Evolutionary conservation across 2,329 filamentous ascomycete genomes (phyloP).

Genomic region (Aureobasidium mangrovei): DNA sequence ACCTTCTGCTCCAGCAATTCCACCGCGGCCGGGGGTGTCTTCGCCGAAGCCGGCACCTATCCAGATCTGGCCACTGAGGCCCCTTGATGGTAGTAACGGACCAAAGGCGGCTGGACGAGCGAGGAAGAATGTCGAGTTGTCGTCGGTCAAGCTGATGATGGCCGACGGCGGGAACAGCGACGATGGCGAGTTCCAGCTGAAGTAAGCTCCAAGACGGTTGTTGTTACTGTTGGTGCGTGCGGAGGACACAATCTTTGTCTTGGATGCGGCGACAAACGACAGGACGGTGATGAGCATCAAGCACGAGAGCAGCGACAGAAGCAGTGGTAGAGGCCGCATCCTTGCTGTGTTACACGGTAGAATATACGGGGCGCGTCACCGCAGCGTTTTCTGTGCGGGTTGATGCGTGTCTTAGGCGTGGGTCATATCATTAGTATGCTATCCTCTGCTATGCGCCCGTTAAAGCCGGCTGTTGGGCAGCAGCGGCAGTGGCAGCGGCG

Average conservation of each 20-base stretch:
- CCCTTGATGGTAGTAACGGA: conserved; percentile 62
- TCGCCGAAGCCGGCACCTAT: conserved; percentile 87
- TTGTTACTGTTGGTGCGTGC: conserved; percentile 18
- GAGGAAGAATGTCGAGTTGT: conserved; percentile 95
- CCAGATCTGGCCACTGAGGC: conserved; percentile 85
- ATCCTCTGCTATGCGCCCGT: conserved; percentile 10
- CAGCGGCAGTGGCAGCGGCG: neutral
- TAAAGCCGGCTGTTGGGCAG: neutral
- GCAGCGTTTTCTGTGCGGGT: conserved; percentile 1
- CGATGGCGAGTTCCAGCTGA: conserved; percentile 52
- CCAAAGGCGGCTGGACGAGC: conserved; percentile 91
- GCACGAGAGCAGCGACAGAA: conserved; percentile 36
- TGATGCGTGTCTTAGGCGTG: conserved; percentile 6
- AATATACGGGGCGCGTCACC: neutral
- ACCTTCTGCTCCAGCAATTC: conserved; percentile 53
- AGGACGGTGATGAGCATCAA: conserved; percentile 36
- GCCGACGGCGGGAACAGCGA: conserved; percentile 92
- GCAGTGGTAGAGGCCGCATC: conserved; percentile 34
- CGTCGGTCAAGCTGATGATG: conserved; percentile 90
- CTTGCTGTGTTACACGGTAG: conserved; percentile 15
- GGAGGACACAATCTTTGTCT: conserved; percentile 11
- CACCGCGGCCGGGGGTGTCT: conserved; percentile 55
- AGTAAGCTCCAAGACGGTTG: conserved; percentile 32
- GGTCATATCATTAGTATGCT: neutral
- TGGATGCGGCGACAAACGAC: conserved; percentile 30